Base-by-base conservation (phyloP, 2,329 filamentous ascomycete species). In the Cryphonectria nitschkei region DNA sequence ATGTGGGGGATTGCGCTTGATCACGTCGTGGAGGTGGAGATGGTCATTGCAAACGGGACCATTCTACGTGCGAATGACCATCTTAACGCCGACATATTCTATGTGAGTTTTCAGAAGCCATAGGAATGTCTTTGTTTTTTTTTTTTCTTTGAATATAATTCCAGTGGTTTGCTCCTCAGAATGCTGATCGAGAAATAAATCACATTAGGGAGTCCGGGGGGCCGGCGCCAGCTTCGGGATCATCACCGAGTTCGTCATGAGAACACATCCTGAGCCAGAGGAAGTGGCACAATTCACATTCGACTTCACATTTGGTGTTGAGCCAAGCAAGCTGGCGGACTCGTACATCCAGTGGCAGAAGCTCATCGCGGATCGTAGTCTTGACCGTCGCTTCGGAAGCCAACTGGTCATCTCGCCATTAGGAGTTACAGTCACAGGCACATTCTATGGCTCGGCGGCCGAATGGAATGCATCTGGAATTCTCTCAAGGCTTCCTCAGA, bases 231-330 rank as follows among this genome's bases (percentile, higher is more conserved):
- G 84, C 46, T 88, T 89, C 69, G 88, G 87, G 52, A 81, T 89
- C 73, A 81, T 89, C 72, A 89, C 87, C 61, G 82, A 86, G 70
- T 89, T 90, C 73, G 83, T 86, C 26, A 79, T 89, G 72, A 82
- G 81, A 70, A 90, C 89, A 0, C 84, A 88, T 37, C 82, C 84
- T 0, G 87, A 87, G 69, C 88, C 88, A 0, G 84, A 81, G 6
- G 79, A 81, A n/a, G 82, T 88, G 3, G 82, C 91, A 13, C 84
- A 89, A 71, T 91, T 89, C 77, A 84, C 85, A 1, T 91, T 86
- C 78, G 83, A 82, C 11, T 79, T 90, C 70, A 83, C 81, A 26
- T 81, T 88, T 3, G 84, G 83, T 5, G 83, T 81, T 4, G 83
- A 84, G 41, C 61, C 68, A 22, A 74, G 79, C 14, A 82, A 86